A percentile compares a stretch with the other conserved stretches of the same genome.
Conservation (phyloP, 129 eudicot species). For the Flaveria trinervia region DNA sequence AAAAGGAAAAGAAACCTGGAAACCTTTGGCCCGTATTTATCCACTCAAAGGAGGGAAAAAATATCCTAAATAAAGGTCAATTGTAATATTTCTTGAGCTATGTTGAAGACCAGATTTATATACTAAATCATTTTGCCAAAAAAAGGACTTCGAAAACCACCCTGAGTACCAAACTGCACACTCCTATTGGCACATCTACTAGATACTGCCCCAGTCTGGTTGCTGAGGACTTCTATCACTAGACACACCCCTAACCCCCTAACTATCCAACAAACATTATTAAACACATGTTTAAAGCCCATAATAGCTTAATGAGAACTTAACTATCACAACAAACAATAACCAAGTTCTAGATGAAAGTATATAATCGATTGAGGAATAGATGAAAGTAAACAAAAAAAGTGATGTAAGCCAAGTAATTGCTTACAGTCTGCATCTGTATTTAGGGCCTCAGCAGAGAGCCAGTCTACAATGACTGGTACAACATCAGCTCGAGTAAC, state of each 20-base stretch:
- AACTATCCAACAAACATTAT: neutral
- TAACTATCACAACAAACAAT: neutral
- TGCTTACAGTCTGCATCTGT: conserved; percentile 72
- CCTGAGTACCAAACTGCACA: neutral
- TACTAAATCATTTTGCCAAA: neutral
- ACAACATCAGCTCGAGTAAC: conserved; percentile 97
- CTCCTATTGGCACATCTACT: neutral
- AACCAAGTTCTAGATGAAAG: neutral
- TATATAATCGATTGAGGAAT: neutral
- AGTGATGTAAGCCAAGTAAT: conserved; percentile 12
- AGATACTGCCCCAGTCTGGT: neutral
- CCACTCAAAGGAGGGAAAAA: neutral
- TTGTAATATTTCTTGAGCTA: neutral
- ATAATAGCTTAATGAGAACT: neutral
- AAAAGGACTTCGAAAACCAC: neutral
- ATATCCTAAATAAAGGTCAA: neutral
- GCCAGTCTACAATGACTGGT: conserved; percentile 76
- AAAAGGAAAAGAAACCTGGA: neutral
- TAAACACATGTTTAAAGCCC: neutral
- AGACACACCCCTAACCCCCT: neutral
- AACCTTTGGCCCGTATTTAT: neutral
- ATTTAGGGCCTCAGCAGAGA: conserved; percentile 74
- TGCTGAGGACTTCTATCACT: neutral
- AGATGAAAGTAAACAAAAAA: conserved; percentile 10
- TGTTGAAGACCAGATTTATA: neutral